Evolutionary conservation across 1,284 basidiomycete species (phyloP).

Genomic region (Ustilago vetiveriae): DNA sequence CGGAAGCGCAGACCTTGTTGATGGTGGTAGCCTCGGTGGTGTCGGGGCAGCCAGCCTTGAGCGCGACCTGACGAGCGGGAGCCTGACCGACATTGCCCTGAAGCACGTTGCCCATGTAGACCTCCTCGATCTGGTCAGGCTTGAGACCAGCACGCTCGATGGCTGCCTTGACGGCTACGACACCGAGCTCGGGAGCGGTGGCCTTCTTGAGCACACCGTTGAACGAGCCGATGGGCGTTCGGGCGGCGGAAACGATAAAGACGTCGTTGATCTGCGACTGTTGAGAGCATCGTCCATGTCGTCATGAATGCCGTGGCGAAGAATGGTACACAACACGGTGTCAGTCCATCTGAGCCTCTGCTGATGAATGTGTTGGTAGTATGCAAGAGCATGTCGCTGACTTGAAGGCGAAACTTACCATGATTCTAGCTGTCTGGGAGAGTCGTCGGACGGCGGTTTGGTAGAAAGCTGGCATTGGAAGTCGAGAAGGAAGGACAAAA

Average conservation of each 20-base stretch:
- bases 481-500: conserved; percentile 8
- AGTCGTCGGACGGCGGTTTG: conserved; percentile 54
- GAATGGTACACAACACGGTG: not conserved
- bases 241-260: conserved; percentile 91
- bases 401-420: conserved; percentile 42
- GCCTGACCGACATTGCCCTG: conserved; percentile 69
- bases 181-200: conserved; percentile 89
- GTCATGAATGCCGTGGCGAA: not conserved
- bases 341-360: not conserved
- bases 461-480: conserved; percentile 54
- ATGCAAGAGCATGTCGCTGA: conserved; percentile 1
- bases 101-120: conserved; percentile 87
- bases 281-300: not conserved
- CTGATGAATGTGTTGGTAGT: too few species aligned
- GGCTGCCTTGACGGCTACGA: conserved; percentile 85
- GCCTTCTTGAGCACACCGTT: conserved; percentile 88
- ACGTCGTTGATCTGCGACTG: conserved; percentile 71
- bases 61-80: conserved; percentile 70
- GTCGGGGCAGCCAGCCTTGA: conserved; percentile 86
- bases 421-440: conserved; percentile 54
- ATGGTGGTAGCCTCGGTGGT: conserved; percentile 96
- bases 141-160: conserved; percentile 80
- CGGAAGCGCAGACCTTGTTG: conserved; percentile 75
- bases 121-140: conserved; percentile 85
- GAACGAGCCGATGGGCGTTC: conserved; percentile 93